A percentile compares a stretch with the other conserved stretches of the same genome.
phyloP scores from a whole-genome alignment of 2,329 filamentous ascomycete genomes.

The Colletotrichum falcatum region DNA sequence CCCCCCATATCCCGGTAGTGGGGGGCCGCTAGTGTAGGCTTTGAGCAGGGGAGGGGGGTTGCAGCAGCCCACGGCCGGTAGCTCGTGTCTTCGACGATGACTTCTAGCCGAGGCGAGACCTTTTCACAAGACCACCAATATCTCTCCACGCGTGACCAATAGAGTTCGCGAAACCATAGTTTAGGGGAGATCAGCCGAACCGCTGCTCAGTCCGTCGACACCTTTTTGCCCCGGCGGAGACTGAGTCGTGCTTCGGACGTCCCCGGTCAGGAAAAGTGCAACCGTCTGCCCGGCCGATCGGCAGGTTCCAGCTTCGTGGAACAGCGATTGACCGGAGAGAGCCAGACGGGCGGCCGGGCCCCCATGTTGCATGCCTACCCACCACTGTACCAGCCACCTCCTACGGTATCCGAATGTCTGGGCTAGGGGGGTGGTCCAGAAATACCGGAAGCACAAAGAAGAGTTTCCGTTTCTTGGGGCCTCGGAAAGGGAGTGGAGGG shows the following conservation, averaged over 20 bases:
- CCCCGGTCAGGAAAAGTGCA: conserved; percentile 15
- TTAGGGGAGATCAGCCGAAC: background rate
- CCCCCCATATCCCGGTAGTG: conserved; percentile 7
- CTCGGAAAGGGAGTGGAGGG: background rate
- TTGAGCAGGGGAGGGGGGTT: conserved; percentile 5
- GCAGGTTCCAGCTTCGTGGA: conserved; percentile 36
- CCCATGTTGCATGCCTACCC: conserved; percentile 17
- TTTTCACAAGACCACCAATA: conserved; percentile 2
- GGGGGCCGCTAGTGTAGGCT: conserved; percentile 14
- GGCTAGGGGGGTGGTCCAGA: conserved; percentile 7
- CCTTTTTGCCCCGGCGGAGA: background rate
- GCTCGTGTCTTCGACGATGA: conserved; percentile 10
- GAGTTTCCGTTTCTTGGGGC: conserved; percentile 13
- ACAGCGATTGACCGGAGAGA: conserved; percentile 20
- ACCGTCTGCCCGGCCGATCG: conserved; percentile 25
- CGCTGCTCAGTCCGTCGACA: background rate
- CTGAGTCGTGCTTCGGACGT: conserved; percentile 1
- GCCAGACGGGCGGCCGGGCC: background rate
- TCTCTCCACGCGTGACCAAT: conserved; percentile 4
- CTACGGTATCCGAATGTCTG: background rate
- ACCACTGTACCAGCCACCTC: background rate
- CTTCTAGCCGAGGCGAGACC: conserved; percentile 1
- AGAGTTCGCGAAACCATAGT: background rate
- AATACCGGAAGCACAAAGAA: conserved; percentile 2
- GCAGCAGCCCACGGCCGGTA: background rate